A percentile compares a stretch with the other conserved stretches of the same genome.
Conservation (phyloP, 352 stramenopile genomes). For the Globisporangium cederbergense region DNA sequence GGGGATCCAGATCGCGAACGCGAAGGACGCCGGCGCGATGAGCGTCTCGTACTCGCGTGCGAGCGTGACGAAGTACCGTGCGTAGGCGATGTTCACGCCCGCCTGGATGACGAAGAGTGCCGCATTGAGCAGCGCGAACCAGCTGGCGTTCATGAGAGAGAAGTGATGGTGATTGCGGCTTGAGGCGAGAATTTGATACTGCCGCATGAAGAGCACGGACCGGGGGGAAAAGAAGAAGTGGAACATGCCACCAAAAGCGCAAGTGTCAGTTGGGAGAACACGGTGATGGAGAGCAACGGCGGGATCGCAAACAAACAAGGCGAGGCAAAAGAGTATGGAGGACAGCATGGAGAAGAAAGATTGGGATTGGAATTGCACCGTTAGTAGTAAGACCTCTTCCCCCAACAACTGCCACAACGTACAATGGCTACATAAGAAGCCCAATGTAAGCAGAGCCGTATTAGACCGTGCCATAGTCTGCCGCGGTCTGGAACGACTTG, state of each 20-base stretch:
- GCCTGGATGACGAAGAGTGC: conserved; percentile 58
- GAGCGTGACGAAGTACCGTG: conserved; percentile 44
- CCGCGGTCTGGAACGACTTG: conserved; percentile 45
- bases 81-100: conserved; percentile 65
- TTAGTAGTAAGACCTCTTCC: too few relatives aligned
- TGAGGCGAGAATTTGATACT: conserved; percentile 10
- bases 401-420: conserved; percentile 7
- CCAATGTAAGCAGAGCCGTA: not conserved
- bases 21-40: conserved; percentile 64
- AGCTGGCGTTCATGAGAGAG: conserved; percentile 42
- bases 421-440: not conserved
- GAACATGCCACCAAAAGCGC: conserved; percentile 12
- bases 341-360: not conserved
- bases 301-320: too few relatives aligned
- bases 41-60: conserved; percentile 66
- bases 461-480: conserved; percentile 55
- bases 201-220: conserved; percentile 17
- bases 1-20: conserved; percentile 59
- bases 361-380: not conserved
- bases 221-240: conserved; percentile 12
- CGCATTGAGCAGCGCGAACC: conserved; percentile 56
- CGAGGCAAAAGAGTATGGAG: too few relatives aligned
- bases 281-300: not conserved
- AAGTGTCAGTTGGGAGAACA: conserved; percentile 1
- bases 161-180: not conserved